Conservation (phyloP, 352 stramenopile species). For the Globisporangium apiculatum region DNA sequence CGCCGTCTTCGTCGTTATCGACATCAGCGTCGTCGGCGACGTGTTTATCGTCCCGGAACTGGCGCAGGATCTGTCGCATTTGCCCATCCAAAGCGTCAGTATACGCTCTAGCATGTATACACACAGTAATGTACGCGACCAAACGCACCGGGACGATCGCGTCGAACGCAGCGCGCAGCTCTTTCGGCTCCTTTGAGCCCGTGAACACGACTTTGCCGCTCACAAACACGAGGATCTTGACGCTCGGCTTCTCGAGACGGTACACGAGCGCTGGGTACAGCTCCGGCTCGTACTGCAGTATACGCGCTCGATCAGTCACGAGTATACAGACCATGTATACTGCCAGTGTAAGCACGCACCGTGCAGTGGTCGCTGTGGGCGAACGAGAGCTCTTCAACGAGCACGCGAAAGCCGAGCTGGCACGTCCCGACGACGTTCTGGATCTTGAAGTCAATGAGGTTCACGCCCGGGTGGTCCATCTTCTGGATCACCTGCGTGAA, state of each 20-base stretch:
- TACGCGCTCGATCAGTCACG: not conserved
- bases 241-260: constrained; percentile 91
- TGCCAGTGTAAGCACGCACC: constrained; percentile 17
- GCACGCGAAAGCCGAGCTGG: constrained; percentile 64
- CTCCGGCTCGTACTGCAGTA: constrained; percentile 94
- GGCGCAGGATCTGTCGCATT: constrained; percentile 43
- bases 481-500: constrained; percentile 85
- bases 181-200: constrained; percentile 81
- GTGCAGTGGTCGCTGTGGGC: constrained; percentile 69
- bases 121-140: not conserved
- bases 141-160: constrained; percentile 60
- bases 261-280: constrained; percentile 99
- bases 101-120: too few relatives aligned
- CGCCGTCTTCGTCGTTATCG: not conserved
- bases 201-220: constrained; percentile 97
- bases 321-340: not conserved
- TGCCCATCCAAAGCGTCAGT: constrained; percentile 3
- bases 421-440: constrained; percentile 78
- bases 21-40: constrained; percentile 5
- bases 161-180: constrained; percentile 82
- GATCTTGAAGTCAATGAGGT: constrained; percentile 86
- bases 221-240: constrained; percentile 99
- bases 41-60: constrained; percentile 46
- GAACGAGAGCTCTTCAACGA: constrained; percentile 77
- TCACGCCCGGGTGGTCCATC: constrained; percentile 78